Evolutionary conservation across 495 filamentous ascomycete species (phyloP), one percentile per base, ranked within the genome.

Genomic region (Xylaria curta): DNA sequence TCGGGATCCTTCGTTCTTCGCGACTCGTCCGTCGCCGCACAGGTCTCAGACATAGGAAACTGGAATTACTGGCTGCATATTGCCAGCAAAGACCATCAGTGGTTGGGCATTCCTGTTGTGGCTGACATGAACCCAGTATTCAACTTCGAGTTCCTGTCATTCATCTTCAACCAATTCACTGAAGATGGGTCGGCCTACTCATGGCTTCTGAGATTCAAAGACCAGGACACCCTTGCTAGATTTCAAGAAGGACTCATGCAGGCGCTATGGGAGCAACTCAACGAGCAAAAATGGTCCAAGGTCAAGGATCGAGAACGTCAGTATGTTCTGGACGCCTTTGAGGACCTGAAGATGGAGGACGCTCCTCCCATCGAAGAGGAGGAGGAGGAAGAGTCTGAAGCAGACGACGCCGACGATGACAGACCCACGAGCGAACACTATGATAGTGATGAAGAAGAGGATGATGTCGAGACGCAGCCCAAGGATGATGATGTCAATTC

Each of bases 31-130:
- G 89, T 97, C 9, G 85, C 87, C 56, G 94, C 94, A 13, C 90
- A 89, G 0, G 96, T 99, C 3, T 91, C 90, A 2, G 97, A 98
- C 72, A 87, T 93, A 62, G 96, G 95, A 4, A 88, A 89, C 58
- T 99, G 97, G 97, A 88, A 95, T 72, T 99, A 98, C 81, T 98
- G 94, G 94, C 85, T 99, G 47, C 93, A 97, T 74, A 93, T 99
- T 61, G 87, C 86, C 56, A 92, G 93, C 72, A 81, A 85, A 31
- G 90, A 94, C 21, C 90, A 88, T 70, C 91, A 95, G 51, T 98
- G 96, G 96, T 85, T 99, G 9, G 95, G 94, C 28, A 93, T 97
- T 74, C 87, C 89, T 24, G 89, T 99, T 21, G 83, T 93, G 33
- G 90, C 91, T 6, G 97, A 98, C 74, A 92, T 98, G 77, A 99